Evolutionary conservation across 2,329 filamentous ascomycete genomes (phyloP).

Genomic region (Hypoxylon sp.): DNA sequence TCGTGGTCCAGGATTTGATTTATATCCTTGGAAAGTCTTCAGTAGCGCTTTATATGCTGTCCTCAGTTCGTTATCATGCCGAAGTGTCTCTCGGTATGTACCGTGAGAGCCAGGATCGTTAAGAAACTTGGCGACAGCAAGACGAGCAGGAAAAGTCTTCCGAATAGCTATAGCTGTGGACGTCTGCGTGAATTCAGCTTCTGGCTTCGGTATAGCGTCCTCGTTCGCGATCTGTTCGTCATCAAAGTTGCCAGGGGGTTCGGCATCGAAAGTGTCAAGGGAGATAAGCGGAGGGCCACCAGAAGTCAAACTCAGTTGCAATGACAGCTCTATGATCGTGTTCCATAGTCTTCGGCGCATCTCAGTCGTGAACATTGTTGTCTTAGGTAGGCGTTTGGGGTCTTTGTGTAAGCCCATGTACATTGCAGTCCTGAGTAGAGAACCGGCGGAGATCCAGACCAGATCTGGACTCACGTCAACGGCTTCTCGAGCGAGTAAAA

Average conservation of each 20-base stretch:
- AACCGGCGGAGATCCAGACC: conserved; percentile 61
- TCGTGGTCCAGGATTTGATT: conserved; percentile 10
- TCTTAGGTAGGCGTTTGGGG: conserved; percentile 55
- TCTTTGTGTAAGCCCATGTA: conserved; percentile 66
- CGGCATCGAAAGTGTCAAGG: conserved; percentile 61
- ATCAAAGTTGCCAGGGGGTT: conserved; percentile 62
- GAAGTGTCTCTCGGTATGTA: conserved; percentile 58
- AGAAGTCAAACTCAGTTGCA: conserved; percentile 60
- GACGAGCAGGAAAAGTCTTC: conserved; percentile 56
- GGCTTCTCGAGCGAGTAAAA: conserved; percentile 58
- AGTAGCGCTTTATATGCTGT: conserved; percentile 57
- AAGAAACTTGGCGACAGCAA: conserved; percentile 56
- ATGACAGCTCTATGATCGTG: conserved; percentile 62
- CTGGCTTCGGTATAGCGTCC: conserved; percentile 49
- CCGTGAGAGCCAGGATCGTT: conserved; percentile 55
- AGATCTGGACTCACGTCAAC: conserved; percentile 59
- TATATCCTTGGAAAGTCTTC: conserved; percentile 50
- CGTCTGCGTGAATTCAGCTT: conserved; percentile 55
- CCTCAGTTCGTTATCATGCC: conserved; percentile 57
- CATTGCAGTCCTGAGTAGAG: conserved; percentile 60
- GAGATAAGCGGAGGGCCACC: conserved; percentile 62
- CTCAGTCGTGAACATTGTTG: conserved; percentile 55
- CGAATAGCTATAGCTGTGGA: conserved; percentile 58
- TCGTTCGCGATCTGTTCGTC: conserved; percentile 60
- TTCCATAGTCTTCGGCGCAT: conserved; percentile 66